Conservation (phyloP, 805 yeast genomes). For the Teunomyces lycoperdinae region DNA sequence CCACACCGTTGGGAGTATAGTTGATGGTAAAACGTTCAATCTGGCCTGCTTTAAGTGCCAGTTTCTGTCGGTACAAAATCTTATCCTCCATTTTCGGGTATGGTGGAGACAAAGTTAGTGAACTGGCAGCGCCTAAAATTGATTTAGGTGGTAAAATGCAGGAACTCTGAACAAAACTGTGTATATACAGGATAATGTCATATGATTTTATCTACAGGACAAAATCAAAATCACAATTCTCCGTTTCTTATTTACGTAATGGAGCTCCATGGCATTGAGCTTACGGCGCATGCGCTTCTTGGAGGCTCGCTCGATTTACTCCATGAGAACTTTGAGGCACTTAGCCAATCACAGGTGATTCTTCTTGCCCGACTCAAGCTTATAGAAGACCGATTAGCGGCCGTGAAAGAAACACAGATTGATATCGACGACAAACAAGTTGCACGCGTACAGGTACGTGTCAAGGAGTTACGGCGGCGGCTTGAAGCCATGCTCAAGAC, state of each 20-base stretch:
- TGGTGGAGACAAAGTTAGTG: not conserved
- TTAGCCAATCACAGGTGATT: constrained; percentile 57
- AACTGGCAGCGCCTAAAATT: not conserved
- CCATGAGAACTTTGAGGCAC: constrained; percentile 47
- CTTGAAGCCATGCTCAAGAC: constrained; percentile 25
- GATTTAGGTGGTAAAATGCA: not conserved
- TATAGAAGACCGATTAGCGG: constrained; percentile 33
- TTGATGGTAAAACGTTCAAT: constrained; percentile 53
- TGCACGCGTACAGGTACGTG: constrained; percentile 15
- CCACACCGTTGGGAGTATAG: constrained; percentile 39
- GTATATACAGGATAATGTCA: too few species aligned
- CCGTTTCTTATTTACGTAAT: not conserved
- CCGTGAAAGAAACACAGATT: constrained; percentile 20
- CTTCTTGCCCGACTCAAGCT: constrained; percentile 47
- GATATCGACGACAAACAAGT: constrained; percentile 19
- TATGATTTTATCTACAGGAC: too few species aligned
- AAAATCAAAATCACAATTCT: too few species aligned
- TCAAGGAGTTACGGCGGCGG: constrained; percentile 31
- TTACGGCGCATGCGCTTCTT: constrained; percentile 53
- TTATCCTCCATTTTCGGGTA: constrained; percentile 4
- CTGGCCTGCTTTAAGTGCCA: constrained; percentile 57
- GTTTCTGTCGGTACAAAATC: constrained; percentile 33
- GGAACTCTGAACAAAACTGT: too few species aligned
- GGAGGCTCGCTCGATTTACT: constrained; percentile 54
- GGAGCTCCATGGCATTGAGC: constrained; percentile 57